Evolutionary conservation across 148 eudicot genomes (phyloP).

Genomic region (Nepenthes mirabilis): DNA sequence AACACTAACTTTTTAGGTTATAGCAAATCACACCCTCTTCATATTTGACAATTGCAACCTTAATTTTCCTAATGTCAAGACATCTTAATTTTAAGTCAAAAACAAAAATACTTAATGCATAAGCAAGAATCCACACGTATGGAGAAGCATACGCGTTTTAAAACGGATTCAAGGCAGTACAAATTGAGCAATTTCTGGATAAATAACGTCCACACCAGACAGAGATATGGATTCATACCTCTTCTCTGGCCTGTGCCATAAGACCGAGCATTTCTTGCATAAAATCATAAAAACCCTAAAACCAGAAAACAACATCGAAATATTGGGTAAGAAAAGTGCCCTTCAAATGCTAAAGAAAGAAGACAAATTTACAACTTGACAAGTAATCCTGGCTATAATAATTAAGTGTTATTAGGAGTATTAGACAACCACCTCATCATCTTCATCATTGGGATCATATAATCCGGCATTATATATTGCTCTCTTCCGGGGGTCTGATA

Average conservation of each 20-base stretch:
- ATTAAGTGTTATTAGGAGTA: background rate
- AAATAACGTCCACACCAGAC: too few species aligned
- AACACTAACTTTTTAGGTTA: too few species aligned
- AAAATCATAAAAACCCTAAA: conserved; percentile 74
- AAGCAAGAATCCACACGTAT: too few species aligned
- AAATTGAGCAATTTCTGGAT: too few species aligned
- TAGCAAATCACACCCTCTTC: too few species aligned
- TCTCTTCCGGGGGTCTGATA: conserved; percentile 60
- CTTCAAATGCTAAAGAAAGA: background rate
- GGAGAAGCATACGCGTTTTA: too few species aligned
- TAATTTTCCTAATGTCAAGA: too few species aligned
- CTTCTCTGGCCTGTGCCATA: conserved; percentile 46
- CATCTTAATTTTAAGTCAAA: too few species aligned
- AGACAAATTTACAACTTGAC: background rate
- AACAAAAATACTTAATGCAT: too few species aligned
- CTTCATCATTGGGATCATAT: conserved; percentile 51
- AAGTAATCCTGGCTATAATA: background rate
- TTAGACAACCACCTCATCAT: conserved; percentile 34
- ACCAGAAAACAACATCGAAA: background rate
- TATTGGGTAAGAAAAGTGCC: background rate
- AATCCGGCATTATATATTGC: conserved; percentile 61
- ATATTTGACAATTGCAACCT: too few species aligned
- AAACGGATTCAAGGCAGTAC: too few species aligned
- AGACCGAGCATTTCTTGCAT: conserved; percentile 62
- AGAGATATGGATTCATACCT: conserved; percentile 16